Evolutionary conservation across 1,284 basidiomycete genomes (phyloP), one percentile per base, ranked within the genome.

Genomic region (Ustilago tritici): DNA sequence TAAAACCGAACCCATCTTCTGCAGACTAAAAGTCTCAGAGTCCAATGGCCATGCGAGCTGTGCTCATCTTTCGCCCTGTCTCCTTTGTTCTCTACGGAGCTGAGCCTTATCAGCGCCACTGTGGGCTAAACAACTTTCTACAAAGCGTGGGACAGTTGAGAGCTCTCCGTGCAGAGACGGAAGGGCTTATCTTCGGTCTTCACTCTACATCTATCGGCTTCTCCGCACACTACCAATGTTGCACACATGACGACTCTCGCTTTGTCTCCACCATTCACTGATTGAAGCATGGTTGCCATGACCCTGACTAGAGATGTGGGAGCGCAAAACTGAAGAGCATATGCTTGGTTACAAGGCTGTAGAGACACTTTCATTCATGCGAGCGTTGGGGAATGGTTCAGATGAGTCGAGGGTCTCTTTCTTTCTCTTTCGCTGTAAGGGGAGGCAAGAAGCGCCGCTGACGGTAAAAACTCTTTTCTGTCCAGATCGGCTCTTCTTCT

Each of bases 1-100:
- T 62, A 56, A 56, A 62, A 32, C 61, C 53, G 53, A 62, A 60
- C 58, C 57, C 35, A 8, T 46, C n/a, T 28, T 49, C 43, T 38
- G n/a, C 47, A 52, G 5, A 4, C 34, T 19, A 59, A 34, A 28
- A 11, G n/a, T n/a, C 28, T 15, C n/a, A 17, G 23, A 28, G 40
- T 41, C 6, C 46, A 8, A 14, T 38, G 17, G 49, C 23, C 58
- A 41, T 61, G 49, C 49, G 47, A 43, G 35, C 14, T 41, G 12
- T 8, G 19, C 49, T 53, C 31, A 11, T 23, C 36, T 17, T 35
- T 32, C 32, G 14, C 15, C 15, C n/a, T 19, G 14, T 46, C 41
- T 46, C 41, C 15, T 46, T 46, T 19, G 10, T 40, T 17, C 38
- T 40, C 38, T 10, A 11, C 38, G 10, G 15, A 28, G 17, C 47